A percentile compares a stretch with the other conserved stretches of the same genome.
Conservation (phyloP, 345 rosid species). For the Pistacia integerrima region DNA sequence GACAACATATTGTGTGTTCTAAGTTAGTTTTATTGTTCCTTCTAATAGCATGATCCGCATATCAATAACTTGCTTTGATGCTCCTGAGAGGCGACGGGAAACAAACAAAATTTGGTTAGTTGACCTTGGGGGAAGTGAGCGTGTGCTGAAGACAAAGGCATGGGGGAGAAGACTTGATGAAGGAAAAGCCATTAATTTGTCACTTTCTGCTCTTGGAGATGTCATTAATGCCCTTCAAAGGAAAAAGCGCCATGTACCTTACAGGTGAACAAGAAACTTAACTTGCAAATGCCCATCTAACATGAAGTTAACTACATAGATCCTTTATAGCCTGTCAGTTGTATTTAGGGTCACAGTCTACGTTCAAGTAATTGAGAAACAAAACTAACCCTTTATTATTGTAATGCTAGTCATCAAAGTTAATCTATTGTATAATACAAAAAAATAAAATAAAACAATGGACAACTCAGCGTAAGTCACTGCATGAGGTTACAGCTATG, state of each 20-base stretch:
- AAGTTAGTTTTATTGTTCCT: slow-evolving; percentile 4
- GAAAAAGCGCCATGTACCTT: slow-evolving; percentile 69
- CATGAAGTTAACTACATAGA: not conserved
- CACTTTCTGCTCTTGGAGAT: slow-evolving; percentile 82
- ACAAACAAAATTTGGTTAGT: slow-evolving; percentile 73
- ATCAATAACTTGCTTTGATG: slow-evolving; percentile 52
- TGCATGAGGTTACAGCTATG: not conserved
- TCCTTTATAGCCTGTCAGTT: not conserved
- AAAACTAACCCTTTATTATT: not conserved
- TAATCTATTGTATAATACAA: not conserved
- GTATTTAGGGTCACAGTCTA: not conserved
- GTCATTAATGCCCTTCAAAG: slow-evolving; percentile 76
- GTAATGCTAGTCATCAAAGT: not conserved
- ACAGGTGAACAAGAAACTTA: slow-evolving; percentile 46
- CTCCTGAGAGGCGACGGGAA: slow-evolving; percentile 66
- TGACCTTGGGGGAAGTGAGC: slow-evolving; percentile 90
- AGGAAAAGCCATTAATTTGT: slow-evolving; percentile 88
- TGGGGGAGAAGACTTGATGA: slow-evolving; percentile 82
- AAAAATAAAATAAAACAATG: not conserved
- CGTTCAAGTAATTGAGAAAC: not conserved
- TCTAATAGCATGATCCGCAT: slow-evolving; percentile 68
- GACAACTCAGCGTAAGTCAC: not conserved
- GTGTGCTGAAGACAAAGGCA: slow-evolving; percentile 80
- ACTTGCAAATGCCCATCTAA: not conserved
- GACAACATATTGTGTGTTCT: slow-evolving; percentile 3